Percentiles rank a stretch among this genome's conserved stretches.
These are phyloP conservation scores for Leccinum fallax DNA, from an alignment of 1,284 basidiomycete genomes.

Conservation along the genomic window DNA sequence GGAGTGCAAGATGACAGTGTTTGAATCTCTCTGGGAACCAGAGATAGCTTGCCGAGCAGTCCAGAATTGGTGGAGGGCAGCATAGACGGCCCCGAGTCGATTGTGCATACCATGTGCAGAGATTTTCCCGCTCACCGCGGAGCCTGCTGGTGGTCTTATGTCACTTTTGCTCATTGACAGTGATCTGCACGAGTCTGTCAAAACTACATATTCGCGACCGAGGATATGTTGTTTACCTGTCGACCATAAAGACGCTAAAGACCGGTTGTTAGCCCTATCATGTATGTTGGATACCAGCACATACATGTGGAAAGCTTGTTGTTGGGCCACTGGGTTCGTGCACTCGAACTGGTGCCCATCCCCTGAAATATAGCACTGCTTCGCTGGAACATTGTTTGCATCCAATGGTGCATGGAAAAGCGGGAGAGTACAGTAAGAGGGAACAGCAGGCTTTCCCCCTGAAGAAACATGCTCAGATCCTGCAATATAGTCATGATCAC, in stretches of 20 bases:
- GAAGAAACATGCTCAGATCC: conserved; percentile 46
- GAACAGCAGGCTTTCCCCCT: conserved; percentile 43
- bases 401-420: conserved; percentile 52
- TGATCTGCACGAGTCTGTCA: conserved; percentile 40
- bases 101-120: conserved; percentile 37
- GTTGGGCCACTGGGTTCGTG: conserved; percentile 50
- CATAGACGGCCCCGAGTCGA: conserved; percentile 59
- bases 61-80: conserved; percentile 56
- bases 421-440: conserved; percentile 55
- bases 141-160: conserved; percentile 41
- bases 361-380: conserved; percentile 45
- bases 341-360: conserved; percentile 53
- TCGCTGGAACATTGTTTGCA: conserved; percentile 30
- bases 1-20: conserved; percentile 56
- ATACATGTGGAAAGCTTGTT: conserved; percentile 62
- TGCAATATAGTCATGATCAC: neutral
- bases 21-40: conserved; percentile 49
- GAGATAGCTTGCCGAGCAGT: conserved; percentile 44
- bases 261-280: conserved; percentile 1
- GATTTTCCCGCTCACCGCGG: conserved; percentile 37
- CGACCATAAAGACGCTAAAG: conserved; percentile 53
- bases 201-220: neutral
- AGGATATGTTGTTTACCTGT: conserved; percentile 38
- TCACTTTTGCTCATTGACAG: conserved; percentile 50
- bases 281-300: conserved; percentile 21